Evolutionary conservation across 164 flowering plant species (phyloP).

Genomic region (Litsea cubeba): DNA sequence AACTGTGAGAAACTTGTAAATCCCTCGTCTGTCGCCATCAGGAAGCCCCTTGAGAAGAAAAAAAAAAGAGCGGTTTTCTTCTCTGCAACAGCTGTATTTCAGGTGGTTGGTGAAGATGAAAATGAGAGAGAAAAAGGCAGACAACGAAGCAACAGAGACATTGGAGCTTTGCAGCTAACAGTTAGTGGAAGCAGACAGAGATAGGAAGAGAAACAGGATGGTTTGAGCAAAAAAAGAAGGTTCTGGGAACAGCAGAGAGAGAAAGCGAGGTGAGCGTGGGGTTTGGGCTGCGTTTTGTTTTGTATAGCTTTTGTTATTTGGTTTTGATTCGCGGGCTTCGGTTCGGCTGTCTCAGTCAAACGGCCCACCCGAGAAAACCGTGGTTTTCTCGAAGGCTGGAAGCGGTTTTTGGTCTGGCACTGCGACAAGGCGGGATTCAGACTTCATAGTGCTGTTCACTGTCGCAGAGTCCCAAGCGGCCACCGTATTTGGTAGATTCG

Average conservation of each 20-base stretch:
- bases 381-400: conserved; percentile 28
- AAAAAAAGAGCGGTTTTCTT: background rate
- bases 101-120: background rate
- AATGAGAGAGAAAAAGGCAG: background rate
- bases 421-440: background rate
- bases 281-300: conserved; percentile 3
- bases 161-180: conserved; percentile 7
- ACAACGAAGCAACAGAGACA: background rate
- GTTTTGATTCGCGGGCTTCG: conserved; percentile 27
- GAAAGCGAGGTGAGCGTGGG: background rate
- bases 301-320: conserved; percentile 12
- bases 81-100: background rate
- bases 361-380: conserved; percentile 52
- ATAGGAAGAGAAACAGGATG: conserved; percentile 7
- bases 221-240: conserved; percentile 20
- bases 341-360: conserved; percentile 42
- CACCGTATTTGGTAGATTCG: too few species aligned
- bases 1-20: conserved; percentile 39
- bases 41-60: background rate
- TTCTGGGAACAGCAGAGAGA: conserved; percentile 7
- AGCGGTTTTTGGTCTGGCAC: conserved; percentile 10
- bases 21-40: conserved; percentile 40
- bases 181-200: background rate
- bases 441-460: too few species aligned
- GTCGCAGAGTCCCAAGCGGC: background rate